Evolutionary conservation across 1,284 basidiomycete genomes (phyloP).

Genomic region (Malassezia psittaci): DNA sequence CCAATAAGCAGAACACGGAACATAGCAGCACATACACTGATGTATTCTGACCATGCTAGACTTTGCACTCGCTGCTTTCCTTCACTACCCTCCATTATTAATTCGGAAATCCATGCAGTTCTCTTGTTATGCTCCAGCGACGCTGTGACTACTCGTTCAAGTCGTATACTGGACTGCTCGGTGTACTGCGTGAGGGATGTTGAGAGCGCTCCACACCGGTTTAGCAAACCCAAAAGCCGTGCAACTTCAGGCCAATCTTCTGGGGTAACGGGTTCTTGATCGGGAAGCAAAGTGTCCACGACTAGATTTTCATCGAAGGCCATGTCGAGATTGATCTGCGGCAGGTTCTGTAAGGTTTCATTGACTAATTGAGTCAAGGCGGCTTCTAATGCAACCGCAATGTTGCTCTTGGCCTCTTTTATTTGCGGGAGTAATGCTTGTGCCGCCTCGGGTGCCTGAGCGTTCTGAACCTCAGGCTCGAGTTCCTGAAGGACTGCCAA

Average conservation of each 20-base stretch:
- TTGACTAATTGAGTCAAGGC: constrained; percentile 65
- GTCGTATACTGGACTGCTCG: background rate
- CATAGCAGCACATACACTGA: background rate
- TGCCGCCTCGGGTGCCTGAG: constrained; percentile 18
- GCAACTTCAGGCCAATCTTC: background rate
- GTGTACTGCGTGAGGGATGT: background rate
- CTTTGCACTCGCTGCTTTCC: background rate
- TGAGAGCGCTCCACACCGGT: background rate
- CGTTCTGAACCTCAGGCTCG: constrained; percentile 4
- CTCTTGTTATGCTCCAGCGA: background rate
- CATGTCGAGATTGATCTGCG: background rate
- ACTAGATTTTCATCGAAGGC: background rate
- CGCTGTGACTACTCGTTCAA: background rate
- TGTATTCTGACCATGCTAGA: constrained; percentile 4
- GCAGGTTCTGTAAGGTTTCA: constrained; percentile 28
- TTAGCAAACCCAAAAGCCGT: background rate
- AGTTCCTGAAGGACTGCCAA: constrained; percentile 32
- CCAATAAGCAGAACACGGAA: constrained; percentile 7
- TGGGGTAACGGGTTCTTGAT: background rate
- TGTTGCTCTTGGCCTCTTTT: constrained; percentile 24
- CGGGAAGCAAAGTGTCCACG: background rate
- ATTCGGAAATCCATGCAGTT: background rate
- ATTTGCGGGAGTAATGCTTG: constrained; percentile 26
- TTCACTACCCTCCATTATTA: background rate
- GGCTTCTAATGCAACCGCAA: constrained; percentile 24